Percentiles rank a stretch among this genome's conserved stretches.
phyloP scores from a whole-genome alignment of 23 red algal species.

The Rhodosorus marinus region DNA sequence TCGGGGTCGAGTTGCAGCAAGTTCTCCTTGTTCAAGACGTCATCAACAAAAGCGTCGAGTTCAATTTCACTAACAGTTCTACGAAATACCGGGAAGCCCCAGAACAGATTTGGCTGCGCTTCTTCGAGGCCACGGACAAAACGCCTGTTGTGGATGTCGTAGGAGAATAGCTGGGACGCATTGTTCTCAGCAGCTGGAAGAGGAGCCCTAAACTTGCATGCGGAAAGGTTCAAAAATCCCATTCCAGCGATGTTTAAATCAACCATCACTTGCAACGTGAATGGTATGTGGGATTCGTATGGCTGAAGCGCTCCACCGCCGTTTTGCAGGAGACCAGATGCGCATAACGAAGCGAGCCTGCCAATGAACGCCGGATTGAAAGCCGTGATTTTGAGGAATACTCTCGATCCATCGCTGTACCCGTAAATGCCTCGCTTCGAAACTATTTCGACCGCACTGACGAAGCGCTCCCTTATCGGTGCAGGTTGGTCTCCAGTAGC shows the following conservation, averaged over 20 bases:
- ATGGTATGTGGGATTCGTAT: conserved; percentile 56
- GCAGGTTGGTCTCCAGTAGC: too few species aligned
- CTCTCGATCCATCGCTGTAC: conserved; percentile 7
- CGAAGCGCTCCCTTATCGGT: conserved; percentile 16
- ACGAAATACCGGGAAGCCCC: conserved; percentile 19
- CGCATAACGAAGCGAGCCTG: conserved; percentile 21
- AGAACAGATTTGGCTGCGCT: conserved; percentile 8
- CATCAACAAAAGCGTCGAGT: conserved; percentile 22
- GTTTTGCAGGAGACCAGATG: conserved; percentile 5
- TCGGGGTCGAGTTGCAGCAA: too few species aligned
- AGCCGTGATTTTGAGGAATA: conserved; percentile 37
- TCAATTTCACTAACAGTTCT: conserved; percentile 25
- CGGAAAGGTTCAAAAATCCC: conserved; percentile 32
- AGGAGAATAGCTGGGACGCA: too few species aligned
- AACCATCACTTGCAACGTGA: conserved; percentile 47
- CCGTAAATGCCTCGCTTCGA: conserved; percentile 46
- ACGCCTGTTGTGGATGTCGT: too few species aligned
- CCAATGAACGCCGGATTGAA: conserved; percentile 26
- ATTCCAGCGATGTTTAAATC: conserved; percentile 65
- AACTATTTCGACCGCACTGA: conserved; percentile 38
- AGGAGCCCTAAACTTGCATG: conserved; percentile 35
- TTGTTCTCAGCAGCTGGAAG: too few species aligned
- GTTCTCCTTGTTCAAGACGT: conserved; percentile 24
- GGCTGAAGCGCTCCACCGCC: conserved; percentile 13
- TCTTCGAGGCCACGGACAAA: background rate